Evolutionary conservation across 805 yeast species (phyloP).

Genomic region (Cyberlindnera maclurae): DNA sequence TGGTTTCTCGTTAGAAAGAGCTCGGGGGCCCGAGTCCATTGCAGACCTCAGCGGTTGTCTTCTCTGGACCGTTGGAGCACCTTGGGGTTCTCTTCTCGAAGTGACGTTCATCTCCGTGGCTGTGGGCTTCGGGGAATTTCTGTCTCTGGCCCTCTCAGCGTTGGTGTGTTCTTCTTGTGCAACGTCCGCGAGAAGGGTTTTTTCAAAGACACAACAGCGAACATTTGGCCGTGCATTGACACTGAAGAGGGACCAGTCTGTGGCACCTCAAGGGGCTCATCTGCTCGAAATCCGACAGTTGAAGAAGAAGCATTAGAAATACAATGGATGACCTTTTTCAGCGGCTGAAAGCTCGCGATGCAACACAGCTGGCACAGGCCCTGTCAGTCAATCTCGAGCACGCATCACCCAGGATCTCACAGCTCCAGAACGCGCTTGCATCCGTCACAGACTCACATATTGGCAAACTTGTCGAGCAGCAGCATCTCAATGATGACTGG

Average conservation of each 20-base stretch:
- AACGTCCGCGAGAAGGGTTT: too few relatives aligned
- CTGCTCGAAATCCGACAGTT: too few relatives aligned
- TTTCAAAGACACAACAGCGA: too few relatives aligned
- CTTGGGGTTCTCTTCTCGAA: conserved; percentile 7
- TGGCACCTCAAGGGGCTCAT: too few relatives aligned
- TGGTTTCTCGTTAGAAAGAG: not conserved
- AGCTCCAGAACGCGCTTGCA: conserved; percentile 18
- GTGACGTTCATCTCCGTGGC: conserved; percentile 8
- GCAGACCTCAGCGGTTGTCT: not conserved
- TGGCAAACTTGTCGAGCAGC: conserved; percentile 20
- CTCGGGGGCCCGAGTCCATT: too few relatives aligned
- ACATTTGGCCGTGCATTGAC: too few relatives aligned
- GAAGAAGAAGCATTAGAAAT: not conserved
- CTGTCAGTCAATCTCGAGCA: conserved; percentile 10
- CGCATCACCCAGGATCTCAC: conserved; percentile 4
- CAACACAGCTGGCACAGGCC: conserved; percentile 6
- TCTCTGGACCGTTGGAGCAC: conserved; percentile 3
- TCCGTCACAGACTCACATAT: conserved; percentile 8
- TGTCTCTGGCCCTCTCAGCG: too few relatives aligned
- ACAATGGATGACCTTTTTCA: not conserved
- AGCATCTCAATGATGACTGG: conserved; percentile 29
- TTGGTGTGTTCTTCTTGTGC: too few relatives aligned
- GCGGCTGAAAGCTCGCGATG: conserved; percentile 1
- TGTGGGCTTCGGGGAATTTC: too few relatives aligned
- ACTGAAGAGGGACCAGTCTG: too few relatives aligned